Evolutionary conservation across 2,329 filamentous ascomycete genomes (phyloP), one percentile per base, ranked within the genome.

Genomic region (Scedosporium minutisporum): DNA sequence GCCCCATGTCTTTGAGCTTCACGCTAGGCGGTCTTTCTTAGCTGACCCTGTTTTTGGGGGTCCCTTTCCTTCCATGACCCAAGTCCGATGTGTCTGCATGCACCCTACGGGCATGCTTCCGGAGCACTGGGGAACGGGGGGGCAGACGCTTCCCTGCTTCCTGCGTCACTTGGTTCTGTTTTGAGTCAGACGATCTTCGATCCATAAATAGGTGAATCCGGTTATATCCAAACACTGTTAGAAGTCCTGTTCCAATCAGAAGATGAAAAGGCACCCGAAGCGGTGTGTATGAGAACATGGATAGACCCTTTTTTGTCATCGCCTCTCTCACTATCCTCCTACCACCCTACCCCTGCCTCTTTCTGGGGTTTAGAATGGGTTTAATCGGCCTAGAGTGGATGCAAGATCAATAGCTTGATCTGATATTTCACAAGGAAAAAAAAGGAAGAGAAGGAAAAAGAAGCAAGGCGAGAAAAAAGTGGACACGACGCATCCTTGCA

Each of bases 401-500:
- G n/a, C 18, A 59, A 33, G n/a, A 21, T 16, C 6, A 18, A 59
- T 59, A 38, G 33, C 33, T 38, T 38, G 6, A 12, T 18, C 41
- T 6, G 41, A 46, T 18, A 41, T n/a, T 25, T 46, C 38, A 29
- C n/a, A 46, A 27, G 21, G n/a, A 61, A 29, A 44, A 46, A 61
- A 27, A 53, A 60, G 38, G 29, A 16, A 53, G 41, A 14, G 1
- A 27, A 57, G 7, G 9, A 27, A 16, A 23, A 57, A 23, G 53
- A 57, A 57, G 53, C 7, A 41, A 41, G 42, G 27, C 38, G 38
- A 41, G 38, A 27, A 25, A 55, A 55, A 62, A 41, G 38, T 51
- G 58, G 41, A n/a, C 58, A n/a, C 27, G 42, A n/a, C 58, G 38
- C 53, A 62, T 62, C 60, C 60, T 62, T 58, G 60, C 60, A 58